phyloP scores from a whole-genome alignment of 202 grass and related monocot genomes.

The Hordeum pubiflorum region DNA sequence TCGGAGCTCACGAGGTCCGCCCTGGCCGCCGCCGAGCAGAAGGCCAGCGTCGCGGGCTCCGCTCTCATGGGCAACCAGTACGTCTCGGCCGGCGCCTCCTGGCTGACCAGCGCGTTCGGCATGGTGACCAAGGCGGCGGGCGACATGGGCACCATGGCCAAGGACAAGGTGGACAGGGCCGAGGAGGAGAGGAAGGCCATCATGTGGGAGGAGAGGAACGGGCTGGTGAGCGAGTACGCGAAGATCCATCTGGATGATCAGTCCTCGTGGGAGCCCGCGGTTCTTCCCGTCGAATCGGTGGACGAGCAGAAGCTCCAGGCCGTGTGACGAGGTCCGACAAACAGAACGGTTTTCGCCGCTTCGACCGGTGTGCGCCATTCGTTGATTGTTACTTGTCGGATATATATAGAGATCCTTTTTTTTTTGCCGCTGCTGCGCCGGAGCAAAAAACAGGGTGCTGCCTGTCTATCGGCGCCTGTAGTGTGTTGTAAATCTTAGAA shows the following conservation, averaged over 20 bases:
- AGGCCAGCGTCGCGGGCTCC: slow-evolving; percentile 55
- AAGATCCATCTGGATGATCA: slow-evolving; percentile 86
- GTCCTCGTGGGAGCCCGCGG: slow-evolving; percentile 52
- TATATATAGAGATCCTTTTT: slow-evolving; percentile 34
- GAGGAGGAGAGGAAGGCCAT: slow-evolving; percentile 82
- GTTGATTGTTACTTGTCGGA: slow-evolving; percentile 17
- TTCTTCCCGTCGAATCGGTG: slow-evolving; percentile 61
- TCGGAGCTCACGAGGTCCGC: slow-evolving; percentile 70
- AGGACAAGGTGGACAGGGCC: slow-evolving; percentile 77
- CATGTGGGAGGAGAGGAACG: slow-evolving; percentile 71
- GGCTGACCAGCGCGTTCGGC: slow-evolving; percentile 68
- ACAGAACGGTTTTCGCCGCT: not conserved
- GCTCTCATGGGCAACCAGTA: slow-evolving; percentile 81
- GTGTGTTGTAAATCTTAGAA: slow-evolving; percentile 41
- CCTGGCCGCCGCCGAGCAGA: slow-evolving; percentile 71
- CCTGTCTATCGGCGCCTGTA: not conserved
- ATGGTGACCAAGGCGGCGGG: slow-evolving; percentile 74
- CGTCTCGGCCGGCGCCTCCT: slow-evolving; percentile 83
- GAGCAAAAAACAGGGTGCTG: not conserved
- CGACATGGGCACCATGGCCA: slow-evolving; percentile 71
- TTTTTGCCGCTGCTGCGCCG: not conserved
- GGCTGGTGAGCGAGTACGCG: slow-evolving; percentile 66
- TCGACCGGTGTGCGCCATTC: not conserved
- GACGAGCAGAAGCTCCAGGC: slow-evolving; percentile 68
- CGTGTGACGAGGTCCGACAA: slow-evolving; percentile 43